Percentiles rank a stretch among this genome's conserved stretches.
Evolutionary conservation across 352 stramenopile species (phyloP).

Genomic region (Phytophthora hybrid): DNA sequence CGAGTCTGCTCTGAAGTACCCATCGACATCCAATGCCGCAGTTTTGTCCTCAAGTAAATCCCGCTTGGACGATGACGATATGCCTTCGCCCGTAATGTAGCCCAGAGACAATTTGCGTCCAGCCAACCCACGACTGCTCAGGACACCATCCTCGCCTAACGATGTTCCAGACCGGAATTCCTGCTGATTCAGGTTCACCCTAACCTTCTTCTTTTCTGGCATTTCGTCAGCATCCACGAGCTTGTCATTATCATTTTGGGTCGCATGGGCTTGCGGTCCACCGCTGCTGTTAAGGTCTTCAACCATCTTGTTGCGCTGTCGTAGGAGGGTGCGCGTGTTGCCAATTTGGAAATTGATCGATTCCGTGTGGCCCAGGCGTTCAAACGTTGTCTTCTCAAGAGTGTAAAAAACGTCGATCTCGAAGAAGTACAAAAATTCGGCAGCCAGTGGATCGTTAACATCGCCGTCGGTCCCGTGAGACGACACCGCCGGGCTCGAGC

Average conservation of each 20-base stretch:
- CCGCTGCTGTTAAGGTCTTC: conserved; percentile 44
- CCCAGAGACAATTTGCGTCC: conserved; percentile 15
- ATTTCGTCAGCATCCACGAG: conserved; percentile 58
- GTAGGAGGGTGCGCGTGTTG: conserved; percentile 85
- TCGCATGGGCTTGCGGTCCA: conserved; percentile 39
- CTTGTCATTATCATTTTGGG: conserved; percentile 54
- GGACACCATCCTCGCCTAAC: conserved; percentile 42
- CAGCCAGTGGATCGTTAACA: conserved; percentile 48
- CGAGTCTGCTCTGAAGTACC: conserved; percentile 56
- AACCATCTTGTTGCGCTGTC: conserved; percentile 84
- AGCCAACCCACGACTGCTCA: conserved; percentile 24
- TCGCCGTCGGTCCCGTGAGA: conserved; percentile 27
- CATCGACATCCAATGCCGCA: conserved; percentile 50
- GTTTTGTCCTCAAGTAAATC: conserved; percentile 38
- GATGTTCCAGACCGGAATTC: conserved; percentile 48
- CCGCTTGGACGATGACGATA: conserved; percentile 45
- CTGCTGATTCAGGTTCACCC: conserved; percentile 53
- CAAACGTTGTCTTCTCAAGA: conserved; percentile 61
- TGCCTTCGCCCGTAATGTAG: conserved; percentile 50
- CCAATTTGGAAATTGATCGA: conserved; percentile 90
- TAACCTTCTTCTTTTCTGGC: conserved; percentile 87
- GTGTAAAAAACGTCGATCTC: conserved; percentile 88
- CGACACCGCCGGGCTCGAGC: conserved; percentile 30
- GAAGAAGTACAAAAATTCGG: conserved; percentile 89
- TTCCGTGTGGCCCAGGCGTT: conserved; percentile 70